Evolutionary conservation across 202 grass and related monocot genomes (phyloP), one percentile per base, ranked within the genome.

Genomic region (Dendrocalamus latiflorus): DNA sequence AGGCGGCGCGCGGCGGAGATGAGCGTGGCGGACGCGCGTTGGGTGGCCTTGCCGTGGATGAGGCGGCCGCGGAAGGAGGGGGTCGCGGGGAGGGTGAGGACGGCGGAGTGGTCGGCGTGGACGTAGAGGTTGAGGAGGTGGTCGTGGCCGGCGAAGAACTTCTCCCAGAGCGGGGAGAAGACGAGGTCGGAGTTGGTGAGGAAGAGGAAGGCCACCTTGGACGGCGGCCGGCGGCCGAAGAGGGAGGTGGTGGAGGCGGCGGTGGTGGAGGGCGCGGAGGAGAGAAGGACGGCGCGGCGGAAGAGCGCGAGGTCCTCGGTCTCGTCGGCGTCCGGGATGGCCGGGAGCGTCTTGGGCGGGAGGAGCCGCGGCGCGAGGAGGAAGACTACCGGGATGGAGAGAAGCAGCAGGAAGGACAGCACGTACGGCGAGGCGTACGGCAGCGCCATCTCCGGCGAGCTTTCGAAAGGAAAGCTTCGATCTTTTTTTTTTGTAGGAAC

Each of bases 281-380:
- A 91, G 48, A 89, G 89, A 80, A 90, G 80, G 26, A 88, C 66
- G 18, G 86, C 83, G 83, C 86, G 86, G 83, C 83, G 90, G 89
- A 94, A 94, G 58, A 94, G 92, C 0, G 89, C 92, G n/a, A 94
- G 89, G 89, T 91, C 92, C 1, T 91, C 89, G 2, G 83, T 59
- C 89, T 94, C 92, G 87, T 94, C 89, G 62, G 87, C 90, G 76
- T 91, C 89, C 9, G 96, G 93, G 78, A 95, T 95, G 64, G 89
- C 47, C 10, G 96, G 93, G 43, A 95, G 89, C 77, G 93, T 92
- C 76, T 68, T 72, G 30, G 92, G 89, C 3, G 82, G 78, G 20
- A 95, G 79, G 61, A 99, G 90, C n/a, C 96, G 93, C 38, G 96
- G 93, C 3, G 60, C 96, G 13, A 99, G 85, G 56, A 95, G 38